Percentiles rank a stretch among this genome's conserved stretches.
Conservation (phyloP, 1,139 yeast genomes). For the Yamadazyma atmosphaerica region DNA sequence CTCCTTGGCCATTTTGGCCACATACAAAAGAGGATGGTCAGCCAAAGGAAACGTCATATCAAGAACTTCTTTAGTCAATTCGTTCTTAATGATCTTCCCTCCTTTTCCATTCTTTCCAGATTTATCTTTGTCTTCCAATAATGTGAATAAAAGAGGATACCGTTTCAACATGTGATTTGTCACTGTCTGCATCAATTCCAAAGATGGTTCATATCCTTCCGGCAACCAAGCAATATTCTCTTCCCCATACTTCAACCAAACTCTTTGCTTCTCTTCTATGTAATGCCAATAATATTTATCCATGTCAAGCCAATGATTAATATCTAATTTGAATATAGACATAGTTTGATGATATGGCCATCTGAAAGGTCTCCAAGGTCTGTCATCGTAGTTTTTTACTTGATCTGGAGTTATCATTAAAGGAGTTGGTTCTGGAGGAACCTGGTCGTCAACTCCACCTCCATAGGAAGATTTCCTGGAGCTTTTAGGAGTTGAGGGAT, state of each 20-base stretch:
- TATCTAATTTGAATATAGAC: constrained; percentile 68
- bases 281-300: constrained; percentile 71
- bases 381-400: constrained; percentile 62
- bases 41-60: constrained; percentile 61
- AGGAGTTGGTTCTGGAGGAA: constrained; percentile 55
- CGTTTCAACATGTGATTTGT: constrained; percentile 58
- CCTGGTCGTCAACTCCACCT: constrained; percentile 10
- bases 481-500: constrained; percentile 14
- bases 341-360: constrained; percentile 83
- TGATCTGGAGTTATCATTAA: constrained; percentile 66
- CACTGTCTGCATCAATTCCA: constrained; percentile 64
- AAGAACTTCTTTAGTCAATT: constrained; percentile 58
- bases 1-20: constrained; percentile 72
- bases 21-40: constrained; percentile 62
- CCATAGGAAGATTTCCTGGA: constrained; percentile 14
- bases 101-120: constrained; percentile 16
- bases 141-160: constrained; percentile 62
- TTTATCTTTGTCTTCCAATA: constrained; percentile 37
- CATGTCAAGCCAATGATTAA: constrained; percentile 80
- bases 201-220: constrained; percentile 62
- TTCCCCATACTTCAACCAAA: constrained; percentile 57
- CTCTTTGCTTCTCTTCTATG: constrained; percentile 59
- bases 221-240: constrained; percentile 69
- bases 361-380: constrained; percentile 81
- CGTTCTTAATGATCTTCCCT: constrained; percentile 50